Conservation (phyloP, 441 rosid genomes). For the Arabidopsis hybrid region DNA sequence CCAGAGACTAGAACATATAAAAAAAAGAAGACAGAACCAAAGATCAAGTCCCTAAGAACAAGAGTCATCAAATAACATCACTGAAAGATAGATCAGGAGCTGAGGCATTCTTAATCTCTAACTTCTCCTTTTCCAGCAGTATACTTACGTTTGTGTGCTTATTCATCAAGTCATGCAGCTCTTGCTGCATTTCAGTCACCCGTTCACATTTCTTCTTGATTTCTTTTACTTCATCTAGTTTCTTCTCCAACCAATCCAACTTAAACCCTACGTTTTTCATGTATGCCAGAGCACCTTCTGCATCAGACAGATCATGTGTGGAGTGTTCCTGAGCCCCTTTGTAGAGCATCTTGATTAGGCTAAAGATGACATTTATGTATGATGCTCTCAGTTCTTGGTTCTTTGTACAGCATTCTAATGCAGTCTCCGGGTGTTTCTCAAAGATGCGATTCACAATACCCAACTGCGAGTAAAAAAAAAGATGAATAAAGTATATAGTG, state of each 20-base stretch:
- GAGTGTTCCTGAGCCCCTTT: not conserved
- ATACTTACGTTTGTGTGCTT: not conserved
- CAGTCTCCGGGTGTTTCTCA: constrained; percentile 21
- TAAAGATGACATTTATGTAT: constrained; percentile 5
- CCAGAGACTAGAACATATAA: not conserved
- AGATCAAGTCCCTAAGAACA: not conserved
- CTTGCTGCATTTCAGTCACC: not conserved
- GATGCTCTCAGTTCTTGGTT: constrained; percentile 13
- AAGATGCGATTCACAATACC: not conserved
- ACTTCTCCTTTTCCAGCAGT: not conserved
- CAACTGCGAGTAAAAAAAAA: not conserved
- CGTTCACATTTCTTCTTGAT: not conserved
- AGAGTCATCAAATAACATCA: not conserved
- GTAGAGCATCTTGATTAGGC: constrained; percentile 6
- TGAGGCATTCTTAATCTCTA: not conserved
- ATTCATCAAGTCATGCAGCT: not conserved
- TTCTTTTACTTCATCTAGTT: constrained; percentile 2
- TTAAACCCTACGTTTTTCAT: not conserved
- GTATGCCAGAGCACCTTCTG: not conserved
- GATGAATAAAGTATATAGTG: not conserved
- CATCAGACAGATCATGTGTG: not conserved
- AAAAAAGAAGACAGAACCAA: constrained; percentile 2
- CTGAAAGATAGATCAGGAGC: not conserved
- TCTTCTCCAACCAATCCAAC: not conserved
- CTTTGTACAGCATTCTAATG: not conserved